A percentile compares a stretch with the other conserved stretches of the same genome.
Conservation (phyloP, 2,329 filamentous ascomycete species). For the Alternaria brassicae region DNA sequence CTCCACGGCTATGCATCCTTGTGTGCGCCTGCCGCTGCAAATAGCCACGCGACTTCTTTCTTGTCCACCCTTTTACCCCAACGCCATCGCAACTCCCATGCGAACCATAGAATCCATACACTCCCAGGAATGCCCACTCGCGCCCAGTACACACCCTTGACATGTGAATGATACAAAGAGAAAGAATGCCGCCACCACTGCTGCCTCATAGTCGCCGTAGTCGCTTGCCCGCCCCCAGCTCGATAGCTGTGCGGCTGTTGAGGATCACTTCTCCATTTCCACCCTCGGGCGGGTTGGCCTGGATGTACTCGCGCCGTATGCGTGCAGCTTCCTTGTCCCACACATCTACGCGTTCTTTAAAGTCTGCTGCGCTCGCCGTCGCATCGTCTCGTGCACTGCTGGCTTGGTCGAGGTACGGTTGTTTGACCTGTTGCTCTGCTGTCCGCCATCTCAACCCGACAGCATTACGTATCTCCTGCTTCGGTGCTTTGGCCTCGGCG, state of each 20-base stretch:
- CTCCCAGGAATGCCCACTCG: slow-evolving; percentile 37
- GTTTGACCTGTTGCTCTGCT: slow-evolving; percentile 71
- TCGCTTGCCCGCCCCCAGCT: slow-evolving; percentile 47
- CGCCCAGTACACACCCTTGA: slow-evolving; percentile 25
- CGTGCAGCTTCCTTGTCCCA: slow-evolving; percentile 74
- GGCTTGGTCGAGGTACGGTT: slow-evolving; percentile 79
- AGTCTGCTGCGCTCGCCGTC: slow-evolving; percentile 63
- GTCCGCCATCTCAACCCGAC: slow-evolving; percentile 92
- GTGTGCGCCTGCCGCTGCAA: slow-evolving; percentile 2
- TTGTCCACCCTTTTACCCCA: slow-evolving; percentile 14
- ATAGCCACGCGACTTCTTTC: slow-evolving; percentile 2
- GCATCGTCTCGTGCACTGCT: slow-evolving; percentile 73
- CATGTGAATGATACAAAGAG: slow-evolving; percentile 31
- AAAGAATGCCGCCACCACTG: slow-evolving; percentile 1
- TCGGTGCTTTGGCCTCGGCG: slow-evolving; percentile 69
- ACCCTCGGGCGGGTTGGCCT: slow-evolving; percentile 42
- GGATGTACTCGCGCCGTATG: slow-evolving; percentile 55
- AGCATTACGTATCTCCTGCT: slow-evolving; percentile 80
- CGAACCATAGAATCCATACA: slow-evolving; percentile 6
- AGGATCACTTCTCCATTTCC: slow-evolving; percentile 41
- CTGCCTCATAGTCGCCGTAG: slow-evolving; percentile 36
- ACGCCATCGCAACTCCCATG: background rate
- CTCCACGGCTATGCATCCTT: slow-evolving; percentile 1
- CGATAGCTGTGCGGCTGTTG: slow-evolving; percentile 49
- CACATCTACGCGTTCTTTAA: slow-evolving; percentile 66